phyloP scores from a whole-genome alignment of 495 filamentous ascomycete species.

The Xylaria flabelliformis region DNA sequence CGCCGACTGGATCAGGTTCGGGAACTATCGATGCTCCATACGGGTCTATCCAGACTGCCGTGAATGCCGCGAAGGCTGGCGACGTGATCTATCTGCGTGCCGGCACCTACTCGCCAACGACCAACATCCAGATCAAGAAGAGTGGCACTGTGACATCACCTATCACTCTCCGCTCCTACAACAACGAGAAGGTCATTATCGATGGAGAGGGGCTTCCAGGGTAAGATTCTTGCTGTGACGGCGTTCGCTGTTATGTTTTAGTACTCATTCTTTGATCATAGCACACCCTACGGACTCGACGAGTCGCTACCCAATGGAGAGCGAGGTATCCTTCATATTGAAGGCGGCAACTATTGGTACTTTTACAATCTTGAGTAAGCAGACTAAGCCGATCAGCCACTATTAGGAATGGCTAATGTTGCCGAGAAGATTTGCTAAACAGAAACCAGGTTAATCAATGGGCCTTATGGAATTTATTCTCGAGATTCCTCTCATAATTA shows the following conservation, averaged over 20 bases:
- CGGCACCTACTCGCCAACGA: conserved; percentile 37
- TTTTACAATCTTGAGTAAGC: conserved; percentile 36
- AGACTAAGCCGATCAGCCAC: background rate
- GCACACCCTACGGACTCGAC: conserved; percentile 36
- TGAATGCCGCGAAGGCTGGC: conserved; percentile 35
- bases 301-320: conserved; percentile 30
- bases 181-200: conserved; percentile 35
- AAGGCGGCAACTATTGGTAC: conserved; percentile 38
- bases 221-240: background rate
- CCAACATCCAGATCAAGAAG: conserved; percentile 39
- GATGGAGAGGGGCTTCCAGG: conserved; percentile 38
- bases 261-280: conserved; percentile 8
- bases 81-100: conserved; percentile 40
- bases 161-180: conserved; percentile 37
- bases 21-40: conserved; percentile 37
- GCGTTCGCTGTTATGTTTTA: background rate
- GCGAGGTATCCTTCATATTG: conserved; percentile 38
- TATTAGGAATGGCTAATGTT: background rate
- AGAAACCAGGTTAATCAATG: conserved; percentile 30
- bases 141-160: conserved; percentile 33
- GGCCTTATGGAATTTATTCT: conserved; percentile 39
- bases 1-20: conserved; percentile 34
- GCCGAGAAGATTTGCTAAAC: background rate
- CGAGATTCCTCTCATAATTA: conserved; percentile 34
- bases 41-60: conserved; percentile 39